Percentiles rank a stretch among this genome's conserved stretches.
phyloP scores from a whole-genome alignment of 2,329 filamentous ascomycete species.

The Eutypa lata region DNA sequence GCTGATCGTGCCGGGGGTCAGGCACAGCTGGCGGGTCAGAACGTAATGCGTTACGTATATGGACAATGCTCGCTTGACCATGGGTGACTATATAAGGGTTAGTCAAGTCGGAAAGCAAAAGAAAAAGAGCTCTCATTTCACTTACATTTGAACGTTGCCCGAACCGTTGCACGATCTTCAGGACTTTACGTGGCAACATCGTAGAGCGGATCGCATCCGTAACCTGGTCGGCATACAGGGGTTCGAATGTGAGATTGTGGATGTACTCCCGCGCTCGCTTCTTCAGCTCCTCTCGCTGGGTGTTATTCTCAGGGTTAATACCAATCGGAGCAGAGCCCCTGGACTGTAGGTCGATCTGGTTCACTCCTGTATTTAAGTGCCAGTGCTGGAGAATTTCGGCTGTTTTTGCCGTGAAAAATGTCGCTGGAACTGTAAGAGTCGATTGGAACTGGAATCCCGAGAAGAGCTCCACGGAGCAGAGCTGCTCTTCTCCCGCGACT shows the following conservation, averaged over 20 bases:
- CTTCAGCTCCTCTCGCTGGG: constrained; percentile 43
- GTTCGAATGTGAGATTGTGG: constrained; percentile 45
- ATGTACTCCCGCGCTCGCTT: constrained; percentile 47
- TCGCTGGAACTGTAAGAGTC: constrained; percentile 45
- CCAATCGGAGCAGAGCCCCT: constrained; percentile 48
- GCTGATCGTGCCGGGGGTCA: constrained; percentile 43
- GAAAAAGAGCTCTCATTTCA: constrained; percentile 1
- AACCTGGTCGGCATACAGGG: constrained; percentile 46
- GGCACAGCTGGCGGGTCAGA: constrained; percentile 51
- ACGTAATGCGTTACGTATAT: constrained; percentile 58
- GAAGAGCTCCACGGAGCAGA: constrained; percentile 45
- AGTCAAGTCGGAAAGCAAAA: constrained; percentile 1
- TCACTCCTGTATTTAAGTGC: constrained; percentile 39
- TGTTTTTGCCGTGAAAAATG: constrained; percentile 49
- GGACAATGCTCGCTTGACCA: constrained; percentile 51
- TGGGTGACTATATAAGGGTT: constrained; percentile 33
- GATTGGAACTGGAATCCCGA: constrained; percentile 43
- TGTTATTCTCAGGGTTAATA: constrained; percentile 40
- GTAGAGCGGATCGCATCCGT: constrained; percentile 46
- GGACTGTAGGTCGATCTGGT: constrained; percentile 38
- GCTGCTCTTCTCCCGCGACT: constrained; percentile 37
- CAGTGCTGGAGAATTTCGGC: constrained; percentile 49
- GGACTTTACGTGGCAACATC: constrained; percentile 41
- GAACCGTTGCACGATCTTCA: constrained; percentile 47
- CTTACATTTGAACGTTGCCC: constrained; percentile 42